Evolutionary conservation across 2,329 filamentous ascomycete genomes (phyloP).

Genomic region (Coniella lustricola): DNA sequence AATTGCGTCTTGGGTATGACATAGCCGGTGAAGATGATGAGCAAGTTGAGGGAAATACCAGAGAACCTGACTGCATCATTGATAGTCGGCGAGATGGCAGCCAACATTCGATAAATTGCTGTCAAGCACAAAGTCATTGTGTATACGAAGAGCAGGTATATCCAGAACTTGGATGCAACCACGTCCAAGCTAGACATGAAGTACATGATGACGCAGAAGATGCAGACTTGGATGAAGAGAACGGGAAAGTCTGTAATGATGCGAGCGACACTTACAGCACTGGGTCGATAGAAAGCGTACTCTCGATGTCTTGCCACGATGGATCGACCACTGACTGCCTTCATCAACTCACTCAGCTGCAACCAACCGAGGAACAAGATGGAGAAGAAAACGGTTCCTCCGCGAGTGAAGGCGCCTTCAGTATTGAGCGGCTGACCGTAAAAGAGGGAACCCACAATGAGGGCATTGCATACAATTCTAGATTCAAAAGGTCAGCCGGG

Average conservation of each 20-base stretch:
- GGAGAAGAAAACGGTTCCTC: constrained; percentile 43
- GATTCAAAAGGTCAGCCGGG: neutral
- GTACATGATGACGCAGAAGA: constrained; percentile 68
- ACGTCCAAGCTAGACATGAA: constrained; percentile 68
- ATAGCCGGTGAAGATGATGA: constrained; percentile 64
- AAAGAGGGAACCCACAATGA: constrained; percentile 76
- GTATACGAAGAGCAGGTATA: constrained; percentile 56
- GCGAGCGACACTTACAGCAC: constrained; percentile 49
- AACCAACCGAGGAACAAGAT: constrained; percentile 55
- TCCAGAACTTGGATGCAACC: constrained; percentile 60
- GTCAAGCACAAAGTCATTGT: constrained; percentile 50
- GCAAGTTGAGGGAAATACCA: constrained; percentile 49
- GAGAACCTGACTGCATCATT: constrained; percentile 56
- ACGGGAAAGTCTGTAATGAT: constrained; percentile 52
- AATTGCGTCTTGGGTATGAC: constrained; percentile 51
- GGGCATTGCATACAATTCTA: constrained; percentile 57
- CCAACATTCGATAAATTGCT: constrained; percentile 52
- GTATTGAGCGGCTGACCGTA: constrained; percentile 58
- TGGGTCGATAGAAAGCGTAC: constrained; percentile 47
- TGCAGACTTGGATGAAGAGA: constrained; percentile 56
- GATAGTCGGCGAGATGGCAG: constrained; percentile 51
- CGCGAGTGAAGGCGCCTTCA: constrained; percentile 52
- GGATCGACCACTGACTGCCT: constrained; percentile 62
- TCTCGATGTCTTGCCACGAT: constrained; percentile 45
- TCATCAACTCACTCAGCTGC: constrained; percentile 71